Percentiles rank a stretch among this genome's conserved stretches.
Evolutionary conservation across 768 basidiomycete genomes (phyloP).

Genomic region (Russula virescens): DNA sequence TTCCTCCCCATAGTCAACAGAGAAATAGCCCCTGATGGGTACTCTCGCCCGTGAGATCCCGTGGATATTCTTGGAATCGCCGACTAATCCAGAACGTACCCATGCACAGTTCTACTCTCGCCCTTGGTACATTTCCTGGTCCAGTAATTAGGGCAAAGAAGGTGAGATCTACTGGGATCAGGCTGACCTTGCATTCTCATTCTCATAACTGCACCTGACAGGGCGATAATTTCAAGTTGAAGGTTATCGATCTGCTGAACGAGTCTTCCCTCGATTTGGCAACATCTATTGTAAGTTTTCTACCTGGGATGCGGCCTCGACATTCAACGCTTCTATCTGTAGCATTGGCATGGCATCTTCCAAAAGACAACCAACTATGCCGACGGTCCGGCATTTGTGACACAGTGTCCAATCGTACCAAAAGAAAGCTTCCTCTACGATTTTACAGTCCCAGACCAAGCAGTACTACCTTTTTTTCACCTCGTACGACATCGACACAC

Average conservation of each 20-base stretch:
- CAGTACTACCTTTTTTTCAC: slow-evolving; percentile 16
- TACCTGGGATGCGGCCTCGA: background rate
- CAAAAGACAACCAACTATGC: slow-evolving; percentile 20
- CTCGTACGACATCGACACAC: background rate
- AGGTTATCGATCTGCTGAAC: background rate
- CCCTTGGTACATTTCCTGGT: background rate
- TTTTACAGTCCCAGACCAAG: slow-evolving; percentile 33
- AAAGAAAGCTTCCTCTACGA: slow-evolving; percentile 37
- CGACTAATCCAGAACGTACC: no score
- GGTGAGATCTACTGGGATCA: background rate
- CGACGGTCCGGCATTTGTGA: slow-evolving; percentile 29
- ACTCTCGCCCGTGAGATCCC: slow-evolving; percentile 16
- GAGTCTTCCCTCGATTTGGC: slow-evolving; percentile 1
- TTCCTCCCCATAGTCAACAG: background rate
- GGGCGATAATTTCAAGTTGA: background rate
- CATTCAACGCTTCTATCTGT: no score
- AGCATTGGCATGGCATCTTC: slow-evolving; percentile 27
- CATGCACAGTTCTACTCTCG: background rate
- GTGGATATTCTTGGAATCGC: no score
- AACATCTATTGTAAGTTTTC: slow-evolving; percentile 2
- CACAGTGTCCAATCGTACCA: slow-evolving; percentile 40
- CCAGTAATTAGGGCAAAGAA: background rate
- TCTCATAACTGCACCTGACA: background rate
- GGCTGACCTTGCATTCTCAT: background rate
- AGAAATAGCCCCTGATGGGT: slow-evolving; percentile 26